These are phyloP conservation scores for Ormosia emarginata DNA, from an alignment of 306 rosid genomes.

Conservation along the genomic window DNA sequence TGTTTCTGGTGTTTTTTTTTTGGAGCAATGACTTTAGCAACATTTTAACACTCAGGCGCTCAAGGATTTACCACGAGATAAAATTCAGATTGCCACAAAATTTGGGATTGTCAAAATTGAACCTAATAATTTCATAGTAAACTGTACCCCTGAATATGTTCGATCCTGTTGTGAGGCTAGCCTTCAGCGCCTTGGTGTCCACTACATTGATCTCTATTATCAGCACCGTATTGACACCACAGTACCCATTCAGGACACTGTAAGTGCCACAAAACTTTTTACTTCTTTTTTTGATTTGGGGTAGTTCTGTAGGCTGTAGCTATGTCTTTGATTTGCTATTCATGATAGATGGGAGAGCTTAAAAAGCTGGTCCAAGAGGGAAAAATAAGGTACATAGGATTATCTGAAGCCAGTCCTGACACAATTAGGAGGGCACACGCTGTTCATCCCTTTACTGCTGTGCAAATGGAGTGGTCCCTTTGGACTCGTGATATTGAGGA, in stretches of 20 bases:
- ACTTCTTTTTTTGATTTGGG: not conserved
- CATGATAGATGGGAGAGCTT: conserved; percentile 52
- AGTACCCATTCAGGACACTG: conserved; percentile 77
- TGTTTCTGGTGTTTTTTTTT: not conserved
- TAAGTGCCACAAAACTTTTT: conserved; percentile 20
- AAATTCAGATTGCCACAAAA: conserved; percentile 75
- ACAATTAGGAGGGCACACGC: conserved; percentile 39
- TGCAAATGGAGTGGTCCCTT: not conserved
- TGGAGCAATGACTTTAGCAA: not conserved
- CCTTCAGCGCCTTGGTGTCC: conserved; percentile 65
- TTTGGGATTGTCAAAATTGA: conserved; percentile 57
- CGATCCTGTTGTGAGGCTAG: conserved; percentile 78
- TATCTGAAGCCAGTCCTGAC: conserved; percentile 65
- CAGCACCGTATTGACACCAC: conserved; percentile 80
- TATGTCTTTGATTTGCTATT: not conserved
- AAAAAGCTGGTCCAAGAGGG: conserved; percentile 64
- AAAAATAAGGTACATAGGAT: conserved; percentile 56
- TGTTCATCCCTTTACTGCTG: not conserved
- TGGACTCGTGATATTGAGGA: conserved; percentile 2
- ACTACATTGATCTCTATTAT: conserved; percentile 79
- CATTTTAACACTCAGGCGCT: conserved; percentile 43
- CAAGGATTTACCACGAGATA: conserved; percentile 64
- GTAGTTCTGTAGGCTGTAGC: not conserved
- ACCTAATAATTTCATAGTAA: conserved; percentile 25
- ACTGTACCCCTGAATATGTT: conserved; percentile 75